A percentile compares a stretch with the other conserved stretches of the same genome.
These are phyloP conservation scores for Sparassis latifolia DNA, from an alignment of 1,284 basidiomycete species.

Conservation along the genomic window DNA sequence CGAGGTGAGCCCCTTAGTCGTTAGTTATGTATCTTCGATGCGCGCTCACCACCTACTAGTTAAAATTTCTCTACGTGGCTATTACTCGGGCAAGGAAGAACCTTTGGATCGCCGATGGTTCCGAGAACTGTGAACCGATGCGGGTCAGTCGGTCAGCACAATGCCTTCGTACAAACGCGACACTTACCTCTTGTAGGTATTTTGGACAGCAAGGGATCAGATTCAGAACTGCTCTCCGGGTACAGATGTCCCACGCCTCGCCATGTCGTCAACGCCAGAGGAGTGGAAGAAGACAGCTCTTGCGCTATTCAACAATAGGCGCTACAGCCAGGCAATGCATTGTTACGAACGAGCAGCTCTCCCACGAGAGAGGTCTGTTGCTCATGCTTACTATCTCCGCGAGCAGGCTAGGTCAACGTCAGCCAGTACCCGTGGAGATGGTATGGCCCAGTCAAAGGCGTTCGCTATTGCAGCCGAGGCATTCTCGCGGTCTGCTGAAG, in stretches of 20 bases:
- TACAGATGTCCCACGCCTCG: conserved; percentile 40
- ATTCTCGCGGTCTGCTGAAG: conserved; percentile 37
- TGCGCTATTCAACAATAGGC: conserved; percentile 46
- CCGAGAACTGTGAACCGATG: conserved; percentile 51
- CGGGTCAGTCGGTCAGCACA: conserved; percentile 41
- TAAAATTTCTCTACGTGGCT: conserved; percentile 66
- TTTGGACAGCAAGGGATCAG: conserved; percentile 40
- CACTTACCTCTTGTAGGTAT: conserved; percentile 37
- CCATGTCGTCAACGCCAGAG: conserved; percentile 37
- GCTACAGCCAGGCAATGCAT: conserved; percentile 53
- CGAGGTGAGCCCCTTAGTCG: conserved; percentile 36
- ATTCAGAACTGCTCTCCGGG: conserved; percentile 38
- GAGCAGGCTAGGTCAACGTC: conserved; percentile 28
- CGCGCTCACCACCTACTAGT: conserved; percentile 25
- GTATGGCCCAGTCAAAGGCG: conserved; percentile 24
- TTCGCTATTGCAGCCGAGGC: conserved; percentile 42
- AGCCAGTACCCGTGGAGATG: conserved; percentile 20
- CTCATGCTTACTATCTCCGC: conserved; percentile 38
- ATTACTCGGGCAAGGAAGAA: conserved; percentile 63
- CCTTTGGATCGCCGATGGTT: conserved; percentile 61
- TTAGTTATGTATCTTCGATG: not conserved
- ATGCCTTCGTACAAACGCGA: too few species aligned
- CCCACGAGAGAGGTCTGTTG: conserved; percentile 38
- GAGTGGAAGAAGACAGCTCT: conserved; percentile 53
- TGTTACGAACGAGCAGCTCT: conserved; percentile 52